These are phyloP conservation scores for Collybia sordida DNA, from an alignment of 768 basidiomycete species.

Conservation along the genomic window DNA sequence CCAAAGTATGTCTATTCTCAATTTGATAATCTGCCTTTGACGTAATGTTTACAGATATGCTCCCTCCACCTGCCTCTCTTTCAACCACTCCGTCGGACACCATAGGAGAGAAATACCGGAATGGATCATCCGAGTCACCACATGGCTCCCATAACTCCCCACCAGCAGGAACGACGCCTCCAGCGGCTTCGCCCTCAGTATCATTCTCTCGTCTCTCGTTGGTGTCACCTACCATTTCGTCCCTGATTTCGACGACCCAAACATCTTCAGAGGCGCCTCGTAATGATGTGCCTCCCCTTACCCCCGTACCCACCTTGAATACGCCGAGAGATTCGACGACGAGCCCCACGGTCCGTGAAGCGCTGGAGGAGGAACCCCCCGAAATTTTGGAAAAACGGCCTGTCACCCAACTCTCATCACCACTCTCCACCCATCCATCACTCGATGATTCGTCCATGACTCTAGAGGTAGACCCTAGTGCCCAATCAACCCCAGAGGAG, in stretches of 20 bases:
- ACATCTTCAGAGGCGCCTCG: constrained; percentile 4
- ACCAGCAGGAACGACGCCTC: neutral
- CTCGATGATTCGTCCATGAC: too few relatives aligned
- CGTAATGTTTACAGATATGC: constrained; percentile 24
- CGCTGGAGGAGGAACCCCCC: too few relatives aligned
- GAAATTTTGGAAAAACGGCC: too few relatives aligned
- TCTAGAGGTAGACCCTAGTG: too few relatives aligned
- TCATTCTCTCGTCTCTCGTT: constrained; percentile 54
- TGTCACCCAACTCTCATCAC: too few relatives aligned
- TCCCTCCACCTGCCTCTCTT: constrained; percentile 15
- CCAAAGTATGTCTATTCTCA: neutral
- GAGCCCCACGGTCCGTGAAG: too few relatives aligned
- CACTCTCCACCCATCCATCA: too few relatives aligned
- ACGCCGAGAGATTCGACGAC: too few relatives aligned
- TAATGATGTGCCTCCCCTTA: neutral
- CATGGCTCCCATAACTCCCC: neutral
- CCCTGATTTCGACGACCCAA: neutral
- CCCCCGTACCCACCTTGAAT: too few relatives aligned
- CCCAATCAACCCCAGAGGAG: too few relatives aligned
- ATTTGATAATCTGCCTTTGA: neutral
- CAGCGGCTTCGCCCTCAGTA: constrained; percentile 38
- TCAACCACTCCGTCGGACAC: neutral
- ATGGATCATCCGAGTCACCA: too few relatives aligned
- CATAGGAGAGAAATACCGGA: too few relatives aligned
- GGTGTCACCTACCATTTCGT: constrained; percentile 33